These are phyloP conservation scores for Colletotrichum gigasporum DNA, from an alignment of 2,329 filamentous ascomycete genomes.

Conservation along the genomic window DNA sequence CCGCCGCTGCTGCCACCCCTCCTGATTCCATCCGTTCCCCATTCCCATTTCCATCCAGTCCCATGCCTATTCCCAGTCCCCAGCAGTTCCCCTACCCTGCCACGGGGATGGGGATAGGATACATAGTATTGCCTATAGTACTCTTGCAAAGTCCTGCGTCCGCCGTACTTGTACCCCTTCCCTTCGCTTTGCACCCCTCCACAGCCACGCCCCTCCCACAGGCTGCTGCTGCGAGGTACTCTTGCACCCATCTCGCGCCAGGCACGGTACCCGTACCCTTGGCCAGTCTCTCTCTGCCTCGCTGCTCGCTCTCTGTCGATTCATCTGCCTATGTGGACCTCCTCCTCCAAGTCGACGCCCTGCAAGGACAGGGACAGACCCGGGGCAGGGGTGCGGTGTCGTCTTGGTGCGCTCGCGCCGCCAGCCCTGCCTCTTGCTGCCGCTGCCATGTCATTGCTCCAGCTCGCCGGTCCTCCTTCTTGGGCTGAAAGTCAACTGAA, in stretches of 20 bases:
- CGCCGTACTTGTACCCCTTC: not conserved
- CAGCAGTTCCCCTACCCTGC: not conserved
- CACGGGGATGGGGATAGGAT: too few relatives aligned
- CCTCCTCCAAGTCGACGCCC: slow-evolving; percentile 9
- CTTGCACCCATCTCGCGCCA: not conserved
- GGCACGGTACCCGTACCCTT: slow-evolving; percentile 22
- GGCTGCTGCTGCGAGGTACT: too few relatives aligned
- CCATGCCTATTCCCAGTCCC: not conserved
- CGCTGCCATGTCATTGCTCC: slow-evolving; percentile 18
- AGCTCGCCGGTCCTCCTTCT: slow-evolving; percentile 13
- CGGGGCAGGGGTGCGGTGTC: not conserved
- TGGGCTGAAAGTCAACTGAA: slow-evolving; percentile 12
- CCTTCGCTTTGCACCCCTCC: not conserved
- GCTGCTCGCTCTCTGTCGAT: not conserved
- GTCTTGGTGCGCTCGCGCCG: not conserved
- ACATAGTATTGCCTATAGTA: not conserved
- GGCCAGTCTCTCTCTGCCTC: not conserved
- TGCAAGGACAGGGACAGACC: slow-evolving; percentile 9
- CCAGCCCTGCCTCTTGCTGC: slow-evolving; percentile 26
- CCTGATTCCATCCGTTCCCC: not conserved
- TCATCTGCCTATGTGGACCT: slow-evolving; percentile 1
- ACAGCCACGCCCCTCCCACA: slow-evolving; percentile 11
- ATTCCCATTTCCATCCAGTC: not conserved
- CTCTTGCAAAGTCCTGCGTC: not conserved
- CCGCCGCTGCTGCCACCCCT: not conserved